Evolutionary conservation across 2,329 filamentous ascomycete genomes (phyloP).

Genomic region (Colletotrichum sp.): DNA sequence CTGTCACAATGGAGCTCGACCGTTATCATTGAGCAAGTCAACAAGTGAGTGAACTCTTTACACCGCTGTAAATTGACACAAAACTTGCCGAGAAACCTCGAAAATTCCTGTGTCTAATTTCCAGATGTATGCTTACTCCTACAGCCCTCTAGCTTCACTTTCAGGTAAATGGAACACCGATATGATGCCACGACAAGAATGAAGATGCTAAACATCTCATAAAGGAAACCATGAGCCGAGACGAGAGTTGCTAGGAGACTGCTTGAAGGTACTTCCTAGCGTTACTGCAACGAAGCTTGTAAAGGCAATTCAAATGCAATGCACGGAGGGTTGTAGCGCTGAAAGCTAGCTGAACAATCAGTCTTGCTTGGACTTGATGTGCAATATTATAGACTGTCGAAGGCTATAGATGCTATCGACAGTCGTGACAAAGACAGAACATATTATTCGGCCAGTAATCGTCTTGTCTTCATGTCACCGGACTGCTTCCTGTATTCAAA

Average conservation of each 20-base stretch:
- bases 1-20: background rate
- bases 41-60: background rate
- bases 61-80: background rate
- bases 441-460: background rate
- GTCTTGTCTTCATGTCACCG: background rate
- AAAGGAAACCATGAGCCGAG: background rate
- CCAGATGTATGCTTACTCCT: background rate
- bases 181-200: background rate
- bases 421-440: background rate
- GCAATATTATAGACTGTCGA: background rate
- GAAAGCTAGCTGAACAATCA: background rate
- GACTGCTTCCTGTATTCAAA: background rate
- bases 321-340: background rate
- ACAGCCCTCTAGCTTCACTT: background rate
- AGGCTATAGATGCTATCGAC: background rate
- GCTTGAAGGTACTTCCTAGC: background rate
- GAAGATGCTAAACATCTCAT: background rate
- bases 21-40: background rate
- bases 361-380: background rate
- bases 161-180: no score
- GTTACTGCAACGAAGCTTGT: background rate
- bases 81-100: background rate
- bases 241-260: background rate
- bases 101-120: background rate
- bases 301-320: background rate